A percentile compares a stretch with the other conserved stretches of the same genome.
phyloP scores from a whole-genome alignment of 768 basidiomycete species.

The Suillus hirtellus region DNA sequence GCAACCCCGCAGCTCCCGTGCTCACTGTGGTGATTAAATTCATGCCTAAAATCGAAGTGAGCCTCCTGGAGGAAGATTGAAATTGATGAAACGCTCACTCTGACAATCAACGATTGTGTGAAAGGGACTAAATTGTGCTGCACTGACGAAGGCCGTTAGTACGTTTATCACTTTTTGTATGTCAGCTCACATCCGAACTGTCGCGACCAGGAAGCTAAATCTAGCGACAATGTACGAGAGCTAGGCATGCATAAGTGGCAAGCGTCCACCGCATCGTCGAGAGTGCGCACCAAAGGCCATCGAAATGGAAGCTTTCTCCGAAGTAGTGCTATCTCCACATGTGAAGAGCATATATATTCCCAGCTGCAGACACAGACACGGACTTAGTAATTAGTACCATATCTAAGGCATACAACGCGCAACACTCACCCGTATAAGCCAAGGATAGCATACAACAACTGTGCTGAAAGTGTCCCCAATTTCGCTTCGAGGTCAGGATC shows the following conservation, averaged over 20 bases:
- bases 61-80: no score
- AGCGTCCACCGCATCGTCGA: neutral
- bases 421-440: neutral
- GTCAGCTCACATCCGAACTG: neutral
- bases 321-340: neutral
- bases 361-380: neutral
- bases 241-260: neutral
- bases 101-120: neutral
- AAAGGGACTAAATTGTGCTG: neutral
- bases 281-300: conserved; percentile 1
- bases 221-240: neutral
- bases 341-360: conserved; percentile 4
- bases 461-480: neutral
- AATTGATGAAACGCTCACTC: neutral
- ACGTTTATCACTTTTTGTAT: neutral
- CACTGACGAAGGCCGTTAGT: neutral
- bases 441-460: neutral
- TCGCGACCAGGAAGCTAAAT: neutral
- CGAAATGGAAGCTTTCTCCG: neutral
- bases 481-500: neutral
- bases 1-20: neutral
- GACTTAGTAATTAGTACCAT: neutral
- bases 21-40: neutral
- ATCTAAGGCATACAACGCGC: neutral
- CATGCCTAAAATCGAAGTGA: neutral